Evolutionary conservation across 1,284 basidiomycete genomes (phyloP), one percentile per base, ranked within the genome.

Genomic region (Sporisorium scitamineum): DNA sequence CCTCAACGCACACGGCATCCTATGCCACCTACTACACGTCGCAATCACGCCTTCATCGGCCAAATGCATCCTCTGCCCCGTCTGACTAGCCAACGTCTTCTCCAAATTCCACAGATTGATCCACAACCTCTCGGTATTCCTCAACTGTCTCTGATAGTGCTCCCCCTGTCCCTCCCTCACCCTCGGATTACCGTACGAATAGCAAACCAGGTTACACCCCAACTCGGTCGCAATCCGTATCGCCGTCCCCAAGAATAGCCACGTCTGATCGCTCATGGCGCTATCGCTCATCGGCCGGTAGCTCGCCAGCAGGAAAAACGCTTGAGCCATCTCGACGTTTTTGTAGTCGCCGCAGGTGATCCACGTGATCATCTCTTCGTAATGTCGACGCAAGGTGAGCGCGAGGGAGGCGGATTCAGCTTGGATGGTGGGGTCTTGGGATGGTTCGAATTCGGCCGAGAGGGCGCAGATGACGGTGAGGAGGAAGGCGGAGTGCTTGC

Each of bases 281-380:
- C 48, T 60, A 2, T 71, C 56, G 14, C 52, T 16, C 56, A 79
- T 63, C 4, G 61, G 64, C 26, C 63, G 32, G 27, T 76, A 79
- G 18, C 20, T 18, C 5, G 77, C 69, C 16, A 79, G 41, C 16
- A 79, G 18, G 31, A 65, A 62, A 24, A 70, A 79, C 0, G 71
- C 78, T 44, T 79, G 78, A 0, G 78, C 70, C 56, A 74, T 67
- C 60, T 79, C 78, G 37, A 79, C 78, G 48, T 61, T 74, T 22
- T 74, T 77, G 45, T 70, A 79, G 16, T 68, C 71, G 16, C 70
- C 75, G 16, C 56, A 37, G 9, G 61, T 48, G 29, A 79, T 60
- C 39, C 55, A 64, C 1, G 55, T 48, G 13, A 72, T 56, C 60
- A 79, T 67, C 4, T 29, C 34, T 18, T 77, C 68, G 51, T 67